Evolutionary conservation across 208 protist species (phyloP).

Genomic region (Trypanosoma brucei): DNA sequence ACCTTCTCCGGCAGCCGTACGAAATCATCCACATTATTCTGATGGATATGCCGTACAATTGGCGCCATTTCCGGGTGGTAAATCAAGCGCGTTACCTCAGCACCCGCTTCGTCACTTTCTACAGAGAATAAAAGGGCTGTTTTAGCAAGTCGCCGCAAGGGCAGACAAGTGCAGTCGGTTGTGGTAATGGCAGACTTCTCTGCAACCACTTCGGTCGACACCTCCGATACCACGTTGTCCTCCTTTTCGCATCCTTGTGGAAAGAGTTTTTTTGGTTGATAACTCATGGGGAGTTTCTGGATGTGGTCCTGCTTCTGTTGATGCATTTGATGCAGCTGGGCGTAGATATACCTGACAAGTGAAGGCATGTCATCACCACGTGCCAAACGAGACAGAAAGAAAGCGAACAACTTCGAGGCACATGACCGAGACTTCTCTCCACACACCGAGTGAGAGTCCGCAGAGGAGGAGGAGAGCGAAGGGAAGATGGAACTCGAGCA

Average conservation of each 20-base stretch:
- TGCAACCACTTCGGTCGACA: not conserved
- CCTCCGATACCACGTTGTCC: no score
- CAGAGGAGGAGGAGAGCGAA: not conserved
- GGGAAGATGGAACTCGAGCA: no score
- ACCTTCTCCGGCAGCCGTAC: slow-evolving; percentile 5
- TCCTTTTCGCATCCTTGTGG: no score
- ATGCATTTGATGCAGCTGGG: slow-evolving; percentile 2
- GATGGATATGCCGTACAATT: not conserved
- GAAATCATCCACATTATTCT: not conserved
- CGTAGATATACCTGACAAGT: slow-evolving; percentile 9
- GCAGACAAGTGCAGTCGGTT: not conserved
- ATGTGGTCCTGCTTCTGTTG: not conserved
- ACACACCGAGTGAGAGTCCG: not conserved
- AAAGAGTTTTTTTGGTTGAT: no score
- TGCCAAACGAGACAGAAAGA: slow-evolving; percentile 17
- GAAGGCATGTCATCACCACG: slow-evolving; percentile 14
- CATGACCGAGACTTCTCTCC: not conserved
- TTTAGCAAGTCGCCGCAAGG: slow-evolving; percentile 11
- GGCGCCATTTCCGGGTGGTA: slow-evolving; percentile 19
- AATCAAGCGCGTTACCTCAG: slow-evolving; percentile 58
- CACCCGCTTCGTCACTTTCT: slow-evolving; percentile 40
- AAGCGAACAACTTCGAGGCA: not conserved
- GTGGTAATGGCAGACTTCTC: not conserved
- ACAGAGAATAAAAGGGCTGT: slow-evolving; percentile 59
- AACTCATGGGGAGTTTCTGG: not conserved